A percentile compares a stretch with the other conserved stretches of the same genome.
These are phyloP conservation scores for Melampsora americana DNA, from an alignment of 1,284 basidiomycete species.

Conservation along the genomic window DNA sequence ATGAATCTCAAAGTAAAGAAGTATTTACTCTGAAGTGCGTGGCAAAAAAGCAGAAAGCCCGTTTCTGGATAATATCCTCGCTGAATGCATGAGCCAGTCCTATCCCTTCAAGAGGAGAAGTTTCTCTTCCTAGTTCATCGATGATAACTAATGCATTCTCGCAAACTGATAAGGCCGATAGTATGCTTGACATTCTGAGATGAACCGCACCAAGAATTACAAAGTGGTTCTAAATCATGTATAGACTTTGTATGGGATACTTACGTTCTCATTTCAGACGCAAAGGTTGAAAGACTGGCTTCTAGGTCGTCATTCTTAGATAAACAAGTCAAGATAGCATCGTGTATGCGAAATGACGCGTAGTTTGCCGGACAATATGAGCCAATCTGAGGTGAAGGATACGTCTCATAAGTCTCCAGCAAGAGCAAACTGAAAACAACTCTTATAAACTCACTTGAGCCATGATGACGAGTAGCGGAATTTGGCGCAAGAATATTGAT, in stretches of 20 bases:
- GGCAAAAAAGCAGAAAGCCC: constrained; percentile 42
- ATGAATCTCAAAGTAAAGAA: neutral
- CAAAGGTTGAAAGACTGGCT: constrained; percentile 83
- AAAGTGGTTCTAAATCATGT: too few species aligned
- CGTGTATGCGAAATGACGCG: constrained; percentile 37
- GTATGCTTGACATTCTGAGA: constrained; percentile 26
- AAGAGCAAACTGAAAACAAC: neutral
- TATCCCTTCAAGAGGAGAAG: constrained; percentile 77
- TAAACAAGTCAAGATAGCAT: constrained; percentile 40
- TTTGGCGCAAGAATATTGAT: constrained; percentile 51
- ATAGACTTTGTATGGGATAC: neutral
- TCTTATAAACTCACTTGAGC: constrained; percentile 41
- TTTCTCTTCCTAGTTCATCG: constrained; percentile 62
- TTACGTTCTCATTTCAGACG: constrained; percentile 77
- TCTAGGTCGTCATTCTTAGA: constrained; percentile 59
- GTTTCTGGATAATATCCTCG: constrained; percentile 66
- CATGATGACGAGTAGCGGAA: constrained; percentile 51
- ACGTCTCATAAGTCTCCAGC: neutral
- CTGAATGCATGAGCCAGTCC: constrained; percentile 90
- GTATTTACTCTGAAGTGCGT: constrained; percentile 40
- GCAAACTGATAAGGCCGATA: constrained; percentile 32
- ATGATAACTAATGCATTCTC: constrained; percentile 48
- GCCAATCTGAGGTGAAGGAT: constrained; percentile 20
- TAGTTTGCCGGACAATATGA: constrained; percentile 43
- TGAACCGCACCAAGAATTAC: too few species aligned